Evolutionary conservation across 768 basidiomycete species (phyloP).

Genomic region (Mycena olivaceomarginata): DNA sequence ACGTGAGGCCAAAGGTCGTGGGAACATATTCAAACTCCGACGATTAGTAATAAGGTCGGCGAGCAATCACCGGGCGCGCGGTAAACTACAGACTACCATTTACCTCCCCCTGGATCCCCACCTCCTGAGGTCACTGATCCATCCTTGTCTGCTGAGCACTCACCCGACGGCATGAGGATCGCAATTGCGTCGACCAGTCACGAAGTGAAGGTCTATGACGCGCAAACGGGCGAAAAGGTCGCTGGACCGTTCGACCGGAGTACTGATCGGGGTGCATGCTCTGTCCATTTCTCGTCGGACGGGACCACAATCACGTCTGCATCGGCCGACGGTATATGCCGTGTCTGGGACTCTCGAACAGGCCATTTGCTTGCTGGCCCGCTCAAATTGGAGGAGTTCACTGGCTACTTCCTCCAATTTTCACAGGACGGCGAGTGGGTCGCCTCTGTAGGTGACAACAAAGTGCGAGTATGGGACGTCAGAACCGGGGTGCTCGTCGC

Average conservation of each 20-base stretch:
- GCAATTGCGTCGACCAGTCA: neutral
- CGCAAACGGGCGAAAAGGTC: neutral
- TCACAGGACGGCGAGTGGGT: neutral
- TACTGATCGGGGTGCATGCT: no score
- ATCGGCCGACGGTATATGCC: neutral
- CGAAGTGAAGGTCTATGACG: neutral
- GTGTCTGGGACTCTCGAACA: neutral
- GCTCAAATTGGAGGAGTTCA: neutral
- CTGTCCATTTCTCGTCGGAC: neutral
- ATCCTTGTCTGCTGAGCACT: no score
- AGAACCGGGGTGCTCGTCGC: neutral
- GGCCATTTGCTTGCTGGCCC: neutral
- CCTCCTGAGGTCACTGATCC: no score
- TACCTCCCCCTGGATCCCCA: no score
- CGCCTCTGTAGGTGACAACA: neutral
- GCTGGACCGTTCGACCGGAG: neutral
- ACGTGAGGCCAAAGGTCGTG: no score
- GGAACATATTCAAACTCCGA: no score
- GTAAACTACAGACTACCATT: no score
- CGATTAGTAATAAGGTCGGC: no score
- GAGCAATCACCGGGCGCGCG: no score
- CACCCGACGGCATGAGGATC: neutral
- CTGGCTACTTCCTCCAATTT: neutral
- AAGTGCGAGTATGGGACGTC: neutral
- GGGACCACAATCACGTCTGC: neutral